Evolutionary conservation across 495 filamentous ascomycete species (phyloP).

Genomic region (Paragyromitra xinjiangensis): DNA sequence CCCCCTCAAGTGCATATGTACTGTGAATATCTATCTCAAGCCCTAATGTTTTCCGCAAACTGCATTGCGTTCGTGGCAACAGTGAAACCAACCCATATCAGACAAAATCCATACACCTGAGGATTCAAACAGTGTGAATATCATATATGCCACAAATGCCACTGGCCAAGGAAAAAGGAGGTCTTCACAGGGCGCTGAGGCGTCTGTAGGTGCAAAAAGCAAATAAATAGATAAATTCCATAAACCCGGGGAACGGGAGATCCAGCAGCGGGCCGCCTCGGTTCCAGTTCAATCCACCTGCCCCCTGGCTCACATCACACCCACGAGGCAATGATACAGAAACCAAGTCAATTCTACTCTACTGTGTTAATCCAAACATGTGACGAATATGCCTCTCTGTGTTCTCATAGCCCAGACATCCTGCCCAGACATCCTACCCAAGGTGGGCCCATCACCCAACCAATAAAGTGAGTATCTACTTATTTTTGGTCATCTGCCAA

Average conservation of each 20-base stretch:
- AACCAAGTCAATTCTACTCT: constrained; percentile 48
- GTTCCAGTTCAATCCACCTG: constrained; percentile 33
- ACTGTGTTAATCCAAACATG: constrained; percentile 37
- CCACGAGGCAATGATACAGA: constrained; percentile 14
- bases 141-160: not conserved
- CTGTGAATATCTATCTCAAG: not conserved
- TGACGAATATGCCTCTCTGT: constrained; percentile 20
- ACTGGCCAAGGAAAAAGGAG: not conserved
- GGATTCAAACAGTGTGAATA: constrained; percentile 5
- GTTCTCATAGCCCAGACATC: constrained; percentile 17
- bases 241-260: constrained; percentile 38
- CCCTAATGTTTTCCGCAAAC: constrained; percentile 12
- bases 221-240: constrained; percentile 41
- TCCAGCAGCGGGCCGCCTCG: constrained; percentile 47
- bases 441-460: constrained; percentile 1
- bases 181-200: constrained; percentile 9
- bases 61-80: constrained; percentile 20
- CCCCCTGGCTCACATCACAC: constrained; percentile 46
- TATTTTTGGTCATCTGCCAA: constrained; percentile 59
- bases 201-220: constrained; percentile 31
- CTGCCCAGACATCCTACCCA: constrained; percentile 7
- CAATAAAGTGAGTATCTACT: constrained; percentile 18
- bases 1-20: not conserved
- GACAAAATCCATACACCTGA: constrained; percentile 19
- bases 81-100: constrained; percentile 39